Conservation (phyloP, 1,284 basidiomycete species). For the Rhodofomes roseus region DNA sequence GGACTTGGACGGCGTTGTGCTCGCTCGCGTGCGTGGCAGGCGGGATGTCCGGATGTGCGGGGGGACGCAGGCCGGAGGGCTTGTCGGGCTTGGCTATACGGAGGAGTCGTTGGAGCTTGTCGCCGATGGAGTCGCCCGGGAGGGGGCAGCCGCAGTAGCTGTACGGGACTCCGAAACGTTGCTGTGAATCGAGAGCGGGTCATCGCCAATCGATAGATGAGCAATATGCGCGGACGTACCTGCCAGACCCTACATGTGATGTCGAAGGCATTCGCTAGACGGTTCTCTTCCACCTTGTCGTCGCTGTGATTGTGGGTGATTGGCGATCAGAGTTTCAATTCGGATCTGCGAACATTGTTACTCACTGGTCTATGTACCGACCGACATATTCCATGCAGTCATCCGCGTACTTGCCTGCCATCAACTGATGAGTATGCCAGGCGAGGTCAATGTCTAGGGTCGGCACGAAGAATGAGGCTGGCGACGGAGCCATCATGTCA, state of each 20-base stretch:
- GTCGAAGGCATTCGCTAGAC: slow-evolving; percentile 33
- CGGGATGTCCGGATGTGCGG: slow-evolving; percentile 26
- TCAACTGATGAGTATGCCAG: slow-evolving; percentile 22
- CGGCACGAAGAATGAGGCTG: slow-evolving; percentile 31
- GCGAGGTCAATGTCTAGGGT: slow-evolving; percentile 44
- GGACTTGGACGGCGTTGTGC: slow-evolving; percentile 28
- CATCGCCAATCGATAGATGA: background rate
- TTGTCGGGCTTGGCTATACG: too few relatives aligned
- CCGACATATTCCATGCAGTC: slow-evolving; percentile 7
- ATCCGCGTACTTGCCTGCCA: slow-evolving; percentile 4
- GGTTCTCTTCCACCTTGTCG: slow-evolving; percentile 29
- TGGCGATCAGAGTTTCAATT: background rate
- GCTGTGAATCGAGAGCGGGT: slow-evolving; percentile 7
- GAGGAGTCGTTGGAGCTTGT: slow-evolving; percentile 7
- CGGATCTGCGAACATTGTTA: background rate
- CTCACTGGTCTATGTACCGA: slow-evolving; percentile 25
- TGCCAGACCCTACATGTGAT: slow-evolving; percentile 30
- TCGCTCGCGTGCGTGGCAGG: slow-evolving; percentile 38
- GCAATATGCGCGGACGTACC: slow-evolving; percentile 12
- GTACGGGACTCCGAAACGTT: slow-evolving; percentile 22
- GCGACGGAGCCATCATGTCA: slow-evolving; percentile 35
- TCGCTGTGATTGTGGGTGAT: slow-evolving; percentile 20
- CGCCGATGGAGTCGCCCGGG: slow-evolving; percentile 15
- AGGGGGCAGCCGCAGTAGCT: slow-evolving; percentile 26
- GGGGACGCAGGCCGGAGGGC: slow-evolving; percentile 19